Evolutionary conservation across 768 basidiomycete genomes (phyloP), one percentile per base, ranked within the genome.

Genomic region (Psilocybe tampanensis): DNA sequence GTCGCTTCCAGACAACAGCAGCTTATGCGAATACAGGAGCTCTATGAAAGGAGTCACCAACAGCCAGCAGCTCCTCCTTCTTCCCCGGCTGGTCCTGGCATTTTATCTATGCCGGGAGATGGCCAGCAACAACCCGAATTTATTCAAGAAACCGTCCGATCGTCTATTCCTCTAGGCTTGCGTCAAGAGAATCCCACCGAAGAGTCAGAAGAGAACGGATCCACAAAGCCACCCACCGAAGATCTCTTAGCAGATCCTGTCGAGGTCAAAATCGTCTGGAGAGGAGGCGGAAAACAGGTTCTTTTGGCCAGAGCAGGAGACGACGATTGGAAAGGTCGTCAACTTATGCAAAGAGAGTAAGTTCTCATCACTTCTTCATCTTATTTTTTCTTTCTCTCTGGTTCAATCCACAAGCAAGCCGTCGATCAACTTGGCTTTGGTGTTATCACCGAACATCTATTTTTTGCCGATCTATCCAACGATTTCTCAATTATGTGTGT

Each of bases 241-340:
- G 66, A 66, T 52, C 47, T 64, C 17, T 43, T 64, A 12, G 58
- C 53, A 9, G 73, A 76, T 26, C 75, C 71, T 3, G 71, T 76
- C 1, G 62, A 73, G 4, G 77, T 86, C 43, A 84, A 75, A 64
- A 85, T 92, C 55, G 75, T 76, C 6, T 92, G 90, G 90, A 74
- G 71, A 45, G 87, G 86, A 19, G 83, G 82, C 2, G 89, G 85
- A 3, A 83, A 77, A 60, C 75, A 78, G 15, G 89, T 92, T 13
- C 64, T 78, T n/a, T 78, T 92, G 22, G 85, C 87, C 2, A 79
- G 89, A 53, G 88, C 89, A 6, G 88, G 88, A 3, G 87, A 92
- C 64, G 81, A 86, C 52, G 83, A 88, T 56, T 92, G 88, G 90
- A 86, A 86, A 60, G 88, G 89, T 15, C 76, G 87, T 11, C 80